A percentile compares a stretch with the other conserved stretches of the same genome.
Evolutionary conservation across 1,284 basidiomycete species (phyloP).

Genomic region (Heterobasidion irregulare): DNA sequence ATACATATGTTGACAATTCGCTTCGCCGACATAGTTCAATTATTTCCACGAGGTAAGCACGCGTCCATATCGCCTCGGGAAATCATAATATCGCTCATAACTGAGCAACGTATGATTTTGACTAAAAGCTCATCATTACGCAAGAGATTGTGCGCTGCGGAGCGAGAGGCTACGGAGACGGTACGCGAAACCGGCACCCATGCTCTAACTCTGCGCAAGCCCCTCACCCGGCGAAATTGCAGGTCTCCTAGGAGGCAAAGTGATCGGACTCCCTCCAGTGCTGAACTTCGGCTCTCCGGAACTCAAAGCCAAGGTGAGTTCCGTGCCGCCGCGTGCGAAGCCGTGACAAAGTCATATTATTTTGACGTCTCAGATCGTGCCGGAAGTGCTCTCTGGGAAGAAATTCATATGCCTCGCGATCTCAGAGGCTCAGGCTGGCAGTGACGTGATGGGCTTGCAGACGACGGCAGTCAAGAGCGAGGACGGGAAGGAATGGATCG

Average conservation of each 20-base stretch:
- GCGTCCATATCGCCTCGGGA: background rate
- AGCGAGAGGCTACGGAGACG: slow-evolving; percentile 82
- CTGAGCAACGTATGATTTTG: slow-evolving; percentile 16
- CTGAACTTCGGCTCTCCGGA: slow-evolving; percentile 83
- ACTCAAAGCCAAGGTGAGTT: slow-evolving; percentile 35
- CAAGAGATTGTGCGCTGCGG: slow-evolving; percentile 81
- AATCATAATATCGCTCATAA: slow-evolving; percentile 12
- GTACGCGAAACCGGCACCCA: slow-evolving; percentile 44
- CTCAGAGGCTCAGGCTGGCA: slow-evolving; percentile 85
- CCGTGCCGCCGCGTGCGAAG: no score
- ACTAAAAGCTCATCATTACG: slow-evolving; percentile 65
- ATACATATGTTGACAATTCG: no score
- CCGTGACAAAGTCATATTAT: no score
- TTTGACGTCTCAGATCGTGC: slow-evolving; percentile 34
- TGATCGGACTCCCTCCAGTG: slow-evolving; percentile 80
- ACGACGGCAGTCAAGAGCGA: slow-evolving; percentile 62
- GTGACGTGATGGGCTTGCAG: slow-evolving; percentile 79
- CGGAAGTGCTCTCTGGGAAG: slow-evolving; percentile 68
- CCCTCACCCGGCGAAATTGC: no score
- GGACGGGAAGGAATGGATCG: slow-evolving; percentile 81
- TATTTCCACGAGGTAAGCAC: slow-evolving; percentile 63
- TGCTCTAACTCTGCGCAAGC: no score
- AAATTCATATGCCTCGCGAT: slow-evolving; percentile 74
- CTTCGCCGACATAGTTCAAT: slow-evolving; percentile 35
- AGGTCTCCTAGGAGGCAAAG: slow-evolving; percentile 39